Conservation (phyloP, 2,329 filamentous ascomycete species). For the Bretziella fagacearum region DNA sequence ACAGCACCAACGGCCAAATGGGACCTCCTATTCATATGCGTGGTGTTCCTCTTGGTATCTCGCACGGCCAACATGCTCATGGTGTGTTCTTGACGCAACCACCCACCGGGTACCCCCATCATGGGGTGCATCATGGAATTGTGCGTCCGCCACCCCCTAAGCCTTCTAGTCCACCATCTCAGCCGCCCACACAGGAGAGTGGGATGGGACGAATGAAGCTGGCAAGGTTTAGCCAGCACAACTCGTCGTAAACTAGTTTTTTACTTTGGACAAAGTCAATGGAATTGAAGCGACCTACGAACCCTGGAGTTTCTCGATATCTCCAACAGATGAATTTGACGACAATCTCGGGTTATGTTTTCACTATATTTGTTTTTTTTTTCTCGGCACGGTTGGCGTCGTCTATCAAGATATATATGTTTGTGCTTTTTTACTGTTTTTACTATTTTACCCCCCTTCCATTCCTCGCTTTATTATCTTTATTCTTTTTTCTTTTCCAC, state of each 20-base stretch:
- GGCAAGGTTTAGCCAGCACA: not conserved
- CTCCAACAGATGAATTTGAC: too few species aligned
- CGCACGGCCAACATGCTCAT: slow-evolving; percentile 8
- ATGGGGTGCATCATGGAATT: slow-evolving; percentile 1
- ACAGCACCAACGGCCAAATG: not conserved
- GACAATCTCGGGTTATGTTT: too few species aligned
- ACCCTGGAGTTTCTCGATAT: too few species aligned
- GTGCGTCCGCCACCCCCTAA: slow-evolving; percentile 3
- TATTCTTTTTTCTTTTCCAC: too few species aligned
- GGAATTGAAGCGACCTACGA: too few species aligned
- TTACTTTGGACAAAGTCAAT: not conserved
- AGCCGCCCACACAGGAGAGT: slow-evolving; percentile 18
- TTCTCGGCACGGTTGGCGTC: too few species aligned
- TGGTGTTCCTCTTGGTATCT: not conserved
- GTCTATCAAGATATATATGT: too few species aligned
- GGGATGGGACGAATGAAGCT: slow-evolving; percentile 15
- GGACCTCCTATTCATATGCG: slow-evolving; percentile 10
- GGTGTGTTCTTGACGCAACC: slow-evolving; percentile 12
- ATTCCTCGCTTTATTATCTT: too few species aligned
- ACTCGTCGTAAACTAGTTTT: not conserved
- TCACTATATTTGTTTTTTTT: too few species aligned
- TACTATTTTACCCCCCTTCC: too few species aligned
- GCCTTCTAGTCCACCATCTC: not conserved
- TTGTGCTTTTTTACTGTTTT: too few species aligned
- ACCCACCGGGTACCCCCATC: too few species aligned